Evolutionary conservation across 73 alveolate genomes (phyloP), one percentile per base, ranked within the genome.

Genomic region (Paramecium octaurelia): DNA sequence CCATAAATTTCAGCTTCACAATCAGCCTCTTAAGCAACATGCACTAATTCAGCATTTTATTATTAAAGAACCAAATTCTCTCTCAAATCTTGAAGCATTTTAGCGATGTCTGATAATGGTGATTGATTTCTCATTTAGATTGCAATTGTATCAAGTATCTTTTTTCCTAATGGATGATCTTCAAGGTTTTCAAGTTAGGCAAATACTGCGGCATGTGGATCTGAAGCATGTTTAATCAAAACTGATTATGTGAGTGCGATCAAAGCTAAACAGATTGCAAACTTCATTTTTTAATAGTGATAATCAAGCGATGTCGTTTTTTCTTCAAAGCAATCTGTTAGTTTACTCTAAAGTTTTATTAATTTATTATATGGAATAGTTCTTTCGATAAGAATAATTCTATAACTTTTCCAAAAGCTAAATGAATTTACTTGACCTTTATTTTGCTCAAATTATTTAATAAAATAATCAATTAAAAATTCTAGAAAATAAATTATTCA

Each of bases 1-100:
- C 91, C 91, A 48, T 40, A 40, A 31, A 80, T 80, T 80, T 80
- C 91, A 80, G 91, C 91, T 80, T 80, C 91, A 80, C 91, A 80
- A 46, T 80, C 91, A 44, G 91, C 91, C 48, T 80, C 91, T 80
- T 80, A 80, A 48, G 91, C 91, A 48, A 46, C 91, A 42, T 80
- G 91, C 3, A 80, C 91, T 42, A 80, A 48, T 24, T 80, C 91
- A 46, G 91, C 91, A 80, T 80, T 57, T 80, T 80, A 44, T 44
- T 80, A 80, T 80, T 80, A 80, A 64, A 80, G 91, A 35, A 80
- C 57, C 21, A 80, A 35, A 76, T 80, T 80, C 24, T 80, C 91
- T 80, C 91, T 80, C 23, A 80, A 80, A 64, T 80, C 91, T 80
- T 80, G n/a, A 8, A 80, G 57, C 91, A 80, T 80, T 36, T 80